Base-by-base conservation (phyloP, 1,139 yeast species). In the Eremothecium sinecaudum region DNA sequence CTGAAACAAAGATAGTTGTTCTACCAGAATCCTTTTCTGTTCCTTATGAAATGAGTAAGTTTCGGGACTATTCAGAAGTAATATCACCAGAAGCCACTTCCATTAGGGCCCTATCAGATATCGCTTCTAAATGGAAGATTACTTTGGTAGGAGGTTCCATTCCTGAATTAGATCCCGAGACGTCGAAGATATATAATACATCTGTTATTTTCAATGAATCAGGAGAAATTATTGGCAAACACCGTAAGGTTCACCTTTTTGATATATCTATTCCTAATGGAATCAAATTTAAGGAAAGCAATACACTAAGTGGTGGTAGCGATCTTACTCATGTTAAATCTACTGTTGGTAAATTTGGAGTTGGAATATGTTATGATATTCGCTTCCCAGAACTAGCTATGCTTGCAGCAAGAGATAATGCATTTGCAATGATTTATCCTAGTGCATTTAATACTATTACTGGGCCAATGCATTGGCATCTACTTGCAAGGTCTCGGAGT, bases 401-500 rank as follows among this genome's bases (percentile, higher is more conserved):
- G 46, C 67, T 79, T 15, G 86, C 93, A 6, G 75, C 93, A 3
- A 71, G 96, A 44, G 57, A 64, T 24, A 74, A 75, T 38, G 77
- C 94, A 0, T 84, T 84, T 61, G 93, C 92, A 23, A 79, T 86
- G 90, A 67, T 84, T 35, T 86, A 84, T 47, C 97, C 97, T 0
- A 94, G 95, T 35, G 97, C 97, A 0, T 87, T 87, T 65, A 87
- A 87, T 64, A 82, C 94, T 15, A 83, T 90, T 19, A 87, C 97
- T 0, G 97, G 97, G 0, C 97, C 97, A 1, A 64, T 83, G 52
- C 96, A 84, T 57, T 87, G 97, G 97, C 80, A 79, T 46, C 66
- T 86, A 45, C 69, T 87, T 40, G 95, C 92, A 1, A 68, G 87
- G 40, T 70, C 93, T 1, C 67, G 97, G 43, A 93, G 96, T 3